Conservation (phyloP, 75 land plant genomes). For the Adiantum capillusveneris region DNA sequence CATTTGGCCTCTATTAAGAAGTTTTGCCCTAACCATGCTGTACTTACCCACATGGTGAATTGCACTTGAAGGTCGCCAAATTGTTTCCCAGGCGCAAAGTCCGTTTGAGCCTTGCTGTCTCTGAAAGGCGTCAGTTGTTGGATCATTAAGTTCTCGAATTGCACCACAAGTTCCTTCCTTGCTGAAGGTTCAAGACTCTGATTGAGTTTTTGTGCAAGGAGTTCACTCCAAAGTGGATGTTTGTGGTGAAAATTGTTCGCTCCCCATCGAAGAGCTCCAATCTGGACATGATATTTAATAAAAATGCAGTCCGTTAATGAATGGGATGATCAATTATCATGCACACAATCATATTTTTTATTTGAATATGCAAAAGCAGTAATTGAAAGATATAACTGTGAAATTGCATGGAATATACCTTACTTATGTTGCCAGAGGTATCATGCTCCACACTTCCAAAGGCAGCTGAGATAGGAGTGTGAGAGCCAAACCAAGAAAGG, state of each 20-base stretch:
- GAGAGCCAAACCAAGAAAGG: constrained; percentile 34
- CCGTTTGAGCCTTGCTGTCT: constrained; percentile 7
- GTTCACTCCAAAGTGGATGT: constrained; percentile 30
- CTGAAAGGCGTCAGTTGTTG: constrained; percentile 14
- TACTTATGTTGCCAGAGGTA: constrained; percentile 20
- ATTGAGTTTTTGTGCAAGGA: constrained; percentile 12
- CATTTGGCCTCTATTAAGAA: not conserved
- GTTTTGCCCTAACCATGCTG: not conserved
- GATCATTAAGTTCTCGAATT: constrained; percentile 25
- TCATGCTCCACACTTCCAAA: constrained; percentile 29
- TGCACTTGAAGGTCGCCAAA: constrained; percentile 30
- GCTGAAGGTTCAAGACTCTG: not conserved
- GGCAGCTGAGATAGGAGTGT: constrained; percentile 20
- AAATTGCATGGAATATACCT: constrained; percentile 15
- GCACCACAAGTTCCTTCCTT: constrained; percentile 15
- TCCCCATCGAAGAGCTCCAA: constrained; percentile 34
- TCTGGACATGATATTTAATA: too few relatives aligned
- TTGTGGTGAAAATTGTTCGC: constrained; percentile 35
- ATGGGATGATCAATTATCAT: too few relatives aligned
- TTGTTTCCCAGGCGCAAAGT: constrained; percentile 15
- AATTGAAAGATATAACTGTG: too few relatives aligned
- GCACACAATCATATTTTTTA: too few relatives aligned
- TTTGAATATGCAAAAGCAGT: too few relatives aligned
- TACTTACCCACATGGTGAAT: constrained; percentile 37
- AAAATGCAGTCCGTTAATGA: too few relatives aligned